Percentiles rank a stretch among this genome's conserved stretches.
phyloP scores from a whole-genome alignment of 1,139 yeast species.

The Sugiyamaella paludigena region DNA sequence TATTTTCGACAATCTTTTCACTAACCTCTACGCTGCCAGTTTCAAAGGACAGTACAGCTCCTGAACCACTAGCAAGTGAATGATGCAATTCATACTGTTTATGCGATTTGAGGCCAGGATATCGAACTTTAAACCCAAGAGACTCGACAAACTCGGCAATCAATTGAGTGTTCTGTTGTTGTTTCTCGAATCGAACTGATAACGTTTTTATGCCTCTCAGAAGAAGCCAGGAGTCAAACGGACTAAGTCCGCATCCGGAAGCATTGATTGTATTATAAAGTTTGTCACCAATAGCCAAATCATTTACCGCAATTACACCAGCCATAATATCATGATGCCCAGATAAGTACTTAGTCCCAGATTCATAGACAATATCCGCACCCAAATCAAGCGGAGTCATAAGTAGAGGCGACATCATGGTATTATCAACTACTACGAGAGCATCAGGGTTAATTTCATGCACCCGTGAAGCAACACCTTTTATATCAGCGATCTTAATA shows the following conservation, averaged over 20 bases:
- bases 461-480: slow-evolving; percentile 60
- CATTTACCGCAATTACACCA: slow-evolving; percentile 76
- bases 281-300: slow-evolving; percentile 60
- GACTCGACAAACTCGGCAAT: slow-evolving; percentile 70
- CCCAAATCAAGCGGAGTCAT: slow-evolving; percentile 84
- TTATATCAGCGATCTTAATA: slow-evolving; percentile 80
- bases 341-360: slow-evolving; percentile 86
- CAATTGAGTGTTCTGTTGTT: slow-evolving; percentile 71
- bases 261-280: slow-evolving; percentile 79
- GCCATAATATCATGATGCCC: slow-evolving; percentile 98
- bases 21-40: slow-evolving; percentile 70
- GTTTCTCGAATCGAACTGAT: slow-evolving; percentile 80
- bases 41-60: slow-evolving; percentile 85
- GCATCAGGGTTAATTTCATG: slow-evolving; percentile 66
- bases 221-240: slow-evolving; percentile 87
- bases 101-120: slow-evolving; percentile 78
- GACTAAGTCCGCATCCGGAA: slow-evolving; percentile 86
- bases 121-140: slow-evolving; percentile 65
- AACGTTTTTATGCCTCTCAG: slow-evolving; percentile 84
- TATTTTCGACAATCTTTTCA: slow-evolving; percentile 71
- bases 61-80: slow-evolving; percentile 78
- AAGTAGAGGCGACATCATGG: slow-evolving; percentile 90
- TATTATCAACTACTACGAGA: slow-evolving; percentile 84
- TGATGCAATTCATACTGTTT: slow-evolving; percentile 79
- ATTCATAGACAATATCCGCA: slow-evolving; percentile 87